Evolutionary conservation across 2,329 filamentous ascomycete species (phyloP).

Genomic region (Ophiostoma pallidulum): DNA sequence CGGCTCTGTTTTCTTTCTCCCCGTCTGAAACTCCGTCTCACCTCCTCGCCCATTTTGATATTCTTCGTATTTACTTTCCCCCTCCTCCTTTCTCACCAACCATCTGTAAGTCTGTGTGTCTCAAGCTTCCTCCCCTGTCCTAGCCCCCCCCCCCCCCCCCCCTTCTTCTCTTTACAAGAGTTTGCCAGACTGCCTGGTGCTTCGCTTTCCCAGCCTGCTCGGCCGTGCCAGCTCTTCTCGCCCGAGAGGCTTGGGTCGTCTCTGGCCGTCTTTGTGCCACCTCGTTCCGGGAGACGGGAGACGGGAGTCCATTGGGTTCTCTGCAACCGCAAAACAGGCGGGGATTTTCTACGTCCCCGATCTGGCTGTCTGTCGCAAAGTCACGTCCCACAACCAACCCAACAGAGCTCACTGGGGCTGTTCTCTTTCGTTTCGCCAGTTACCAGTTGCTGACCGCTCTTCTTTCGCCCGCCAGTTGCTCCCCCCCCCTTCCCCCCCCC

Average conservation of each 20-base stretch:
- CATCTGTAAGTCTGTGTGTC: not conserved
- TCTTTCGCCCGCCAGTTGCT: not conserved
- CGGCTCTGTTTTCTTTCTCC: not conserved
- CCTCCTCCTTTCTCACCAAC: not conserved
- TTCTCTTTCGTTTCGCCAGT: no score
- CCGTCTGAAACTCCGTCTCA: not conserved
- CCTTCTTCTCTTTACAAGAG: not conserved
- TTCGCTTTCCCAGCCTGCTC: no score
- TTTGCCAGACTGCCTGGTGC: not conserved
- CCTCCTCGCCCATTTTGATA: not conserved
- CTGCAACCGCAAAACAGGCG: no score
- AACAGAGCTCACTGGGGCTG: no score
- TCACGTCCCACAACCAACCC: no score
- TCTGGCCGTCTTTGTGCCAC: no score
- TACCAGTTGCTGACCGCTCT: not conserved
- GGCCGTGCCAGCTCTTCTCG: no score
- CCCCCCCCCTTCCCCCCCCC: not conserved
- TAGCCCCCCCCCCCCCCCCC: not conserved
- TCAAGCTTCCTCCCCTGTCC: not conserved
- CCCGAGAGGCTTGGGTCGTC: no score
- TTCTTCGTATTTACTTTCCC: not conserved
- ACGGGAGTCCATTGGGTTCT: no score
- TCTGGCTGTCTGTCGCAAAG: no score
- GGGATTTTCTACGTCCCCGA: no score
- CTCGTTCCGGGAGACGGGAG: no score